Base-by-base conservation (phyloP, 345 rosid genomes). In the Eucalyptus shirleyi region DNA sequence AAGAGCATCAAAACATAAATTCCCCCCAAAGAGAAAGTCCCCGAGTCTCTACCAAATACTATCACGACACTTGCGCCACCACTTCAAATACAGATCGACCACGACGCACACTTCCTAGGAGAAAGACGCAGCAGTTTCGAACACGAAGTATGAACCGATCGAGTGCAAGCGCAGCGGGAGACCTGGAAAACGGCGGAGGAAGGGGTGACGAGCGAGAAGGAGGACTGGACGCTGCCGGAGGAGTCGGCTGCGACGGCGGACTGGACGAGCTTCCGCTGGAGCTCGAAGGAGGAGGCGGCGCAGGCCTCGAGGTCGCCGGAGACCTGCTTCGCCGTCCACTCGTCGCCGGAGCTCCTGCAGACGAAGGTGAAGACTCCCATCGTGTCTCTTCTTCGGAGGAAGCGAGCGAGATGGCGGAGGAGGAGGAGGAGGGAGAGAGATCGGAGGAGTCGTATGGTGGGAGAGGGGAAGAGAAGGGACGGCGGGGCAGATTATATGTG, bases 131-230 rank as follows among this genome's bases (percentile, higher is more conserved):
- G 34, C 82, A 72, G 82, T 19, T 72, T 72, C 82, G 32, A 51
- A n/a, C 34, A 13, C 5, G 24, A 88, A 2, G 30, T 12, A 19
- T 49, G 26, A 30, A 49, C 37, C 40, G 6, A 86, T 49, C 44
- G 32, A 82, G 47, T 24, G 50, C n/a, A 1, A 42, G 19, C 18
- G 86, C 24, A 3, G 86, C 26, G 13, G 3, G 53, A 44, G 26
- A 97, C 99, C 99, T 96, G 99, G 89, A 89, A 97, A 86, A 97
- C 96, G 87, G 93, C 99, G 65, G 99, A 97, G 51, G 92, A 89
- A 45, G 99, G 99, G 32, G 94, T 88, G 89, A 97, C 56, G 56
- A 92, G 91, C 37, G 99, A 93, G 95, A 97, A 97, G 21, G 99
- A 96, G 67, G 97, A 95, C 93, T 93, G 97, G 40, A 97, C 97